Base-by-base conservation (phyloP, 2,329 filamentous ascomycete genomes). In the Colletotrichum brevisporum region DNA sequence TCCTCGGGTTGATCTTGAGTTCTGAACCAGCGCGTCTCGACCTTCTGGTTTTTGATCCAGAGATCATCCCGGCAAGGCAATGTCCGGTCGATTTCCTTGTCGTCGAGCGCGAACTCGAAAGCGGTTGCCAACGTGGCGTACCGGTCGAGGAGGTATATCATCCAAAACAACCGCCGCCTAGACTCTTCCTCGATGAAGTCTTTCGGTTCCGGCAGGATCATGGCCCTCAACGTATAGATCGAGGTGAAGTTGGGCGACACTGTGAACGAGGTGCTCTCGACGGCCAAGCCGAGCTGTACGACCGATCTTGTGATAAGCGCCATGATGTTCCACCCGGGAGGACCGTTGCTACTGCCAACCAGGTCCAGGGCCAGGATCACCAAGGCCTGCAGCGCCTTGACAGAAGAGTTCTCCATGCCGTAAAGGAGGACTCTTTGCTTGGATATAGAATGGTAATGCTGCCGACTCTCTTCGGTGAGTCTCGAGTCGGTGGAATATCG, bases 171-270 rank as follows among this genome's bases (percentile, higher is more conserved):
- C 27, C 95, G 86, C 31, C 95, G 88, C 31, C 94, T 86, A 50
- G 93, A 92, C 78, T 98, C 95, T 70, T 97, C 95, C 77, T 97
- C 94, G 64, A 97, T 92, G 79, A 95, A 97, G 70, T 94, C 92
- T 58, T 89, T 90, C 0, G 95, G 88, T 70, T 97, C 94, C 0
- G 94, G 92, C 0, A 97, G 84, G 3, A 95, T 91, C 83, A 95
- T 95, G 16, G 94, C 94, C 63, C 94, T 88, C 52, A 97, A 83
- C 0, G 94, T 97, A 77, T 97, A 97, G 54, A 97, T 97, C 0
- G 95, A 97, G 2, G 91, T 90, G 77, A 92, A 94, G 63, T 90
- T 88, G 0, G 94, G 94, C 2, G 93, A 91, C 1, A 95, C 90
- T 12, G 92, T 90, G 6, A 92, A 89, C 0, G 94, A 96, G 31